Percentiles rank a stretch among this genome's conserved stretches.
Evolutionary conservation across 495 filamentous ascomycete species (phyloP).

Genomic region (Neurospora sp.): DNA sequence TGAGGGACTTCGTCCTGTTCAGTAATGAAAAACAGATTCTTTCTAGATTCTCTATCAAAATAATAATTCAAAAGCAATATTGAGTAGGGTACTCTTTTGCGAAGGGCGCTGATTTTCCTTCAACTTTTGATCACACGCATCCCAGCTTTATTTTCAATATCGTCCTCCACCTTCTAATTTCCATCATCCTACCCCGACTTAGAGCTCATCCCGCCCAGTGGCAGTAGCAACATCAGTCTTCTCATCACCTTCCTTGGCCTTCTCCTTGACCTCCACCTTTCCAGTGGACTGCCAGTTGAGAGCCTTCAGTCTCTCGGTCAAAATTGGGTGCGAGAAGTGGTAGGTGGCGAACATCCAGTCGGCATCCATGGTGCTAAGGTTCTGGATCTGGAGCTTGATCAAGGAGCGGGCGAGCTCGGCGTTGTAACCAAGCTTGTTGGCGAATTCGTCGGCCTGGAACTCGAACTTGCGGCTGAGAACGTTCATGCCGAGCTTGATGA

Average conservation of each 20-base stretch:
- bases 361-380: conserved; percentile 95
- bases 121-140: not conserved
- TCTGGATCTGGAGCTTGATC: conserved; percentile 97
- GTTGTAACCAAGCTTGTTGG: conserved; percentile 74
- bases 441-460: conserved; percentile 91
- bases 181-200: not conserved
- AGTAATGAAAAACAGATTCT: not conserved
- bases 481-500: conserved; percentile 93
- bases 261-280: conserved; percentile 34
- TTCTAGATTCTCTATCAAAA: not conserved
- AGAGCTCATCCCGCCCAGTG: conserved; percentile 30
- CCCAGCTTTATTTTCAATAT: not conserved
- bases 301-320: conserved; percentile 84
- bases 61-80: not conserved
- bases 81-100: not conserved
- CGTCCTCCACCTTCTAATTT: not conserved
- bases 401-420: conserved; percentile 73
- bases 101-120: not conserved
- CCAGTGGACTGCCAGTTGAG: conserved; percentile 59
- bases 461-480: conserved; percentile 88
- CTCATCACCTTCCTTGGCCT: conserved; percentile 16
- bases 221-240: conserved; percentile 23
- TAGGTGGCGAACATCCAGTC: conserved; percentile 97
- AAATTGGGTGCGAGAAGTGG: conserved; percentile 94
- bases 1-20: not conserved